Evolutionary conservation across 129 eudicot genomes (phyloP).

Genomic region (Mikania micrantha): DNA sequence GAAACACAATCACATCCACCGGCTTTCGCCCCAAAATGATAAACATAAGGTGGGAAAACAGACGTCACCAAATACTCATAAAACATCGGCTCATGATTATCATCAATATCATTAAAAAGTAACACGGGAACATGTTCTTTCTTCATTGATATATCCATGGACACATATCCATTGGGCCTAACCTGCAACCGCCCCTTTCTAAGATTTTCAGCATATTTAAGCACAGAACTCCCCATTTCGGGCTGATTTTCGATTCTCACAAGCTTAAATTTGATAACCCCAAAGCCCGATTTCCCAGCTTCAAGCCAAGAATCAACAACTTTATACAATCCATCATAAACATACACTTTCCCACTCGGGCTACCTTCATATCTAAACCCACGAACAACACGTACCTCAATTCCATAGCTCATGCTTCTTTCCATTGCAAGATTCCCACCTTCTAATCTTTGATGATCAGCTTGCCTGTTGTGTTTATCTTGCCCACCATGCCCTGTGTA

Average conservation of each 20-base stretch:
- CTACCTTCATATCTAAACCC: constrained; percentile 33
- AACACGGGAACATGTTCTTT: constrained; percentile 57
- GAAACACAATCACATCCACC: constrained; percentile 59
- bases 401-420: constrained; percentile 30
- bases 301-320: constrained; percentile 52
- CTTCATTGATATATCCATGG: constrained; percentile 48
- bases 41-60: constrained; percentile 59
- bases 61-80: constrained; percentile 53
- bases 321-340: constrained; percentile 72
- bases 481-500: constrained; percentile 93
- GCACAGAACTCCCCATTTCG: constrained; percentile 59
- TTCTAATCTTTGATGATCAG: constrained; percentile 62
- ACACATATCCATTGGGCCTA: constrained; percentile 49
- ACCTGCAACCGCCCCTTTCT: constrained; percentile 35
- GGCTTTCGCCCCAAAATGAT: constrained; percentile 22
- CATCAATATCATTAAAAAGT: constrained; percentile 61
- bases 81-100: constrained; percentile 48
- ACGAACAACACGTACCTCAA: constrained; percentile 38
- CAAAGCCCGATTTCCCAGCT: constrained; percentile 70
- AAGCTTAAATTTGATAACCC: constrained; percentile 64
- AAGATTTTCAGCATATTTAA: constrained; percentile 46
- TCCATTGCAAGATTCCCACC: constrained; percentile 44
- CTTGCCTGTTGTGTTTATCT: constrained; percentile 50
- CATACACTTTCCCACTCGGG: constrained; percentile 45
- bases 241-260: constrained; percentile 58